phyloP scores from a whole-genome alignment of 2,329 filamentous ascomycete genomes.

The Ophiosphaerella narmari region DNA sequence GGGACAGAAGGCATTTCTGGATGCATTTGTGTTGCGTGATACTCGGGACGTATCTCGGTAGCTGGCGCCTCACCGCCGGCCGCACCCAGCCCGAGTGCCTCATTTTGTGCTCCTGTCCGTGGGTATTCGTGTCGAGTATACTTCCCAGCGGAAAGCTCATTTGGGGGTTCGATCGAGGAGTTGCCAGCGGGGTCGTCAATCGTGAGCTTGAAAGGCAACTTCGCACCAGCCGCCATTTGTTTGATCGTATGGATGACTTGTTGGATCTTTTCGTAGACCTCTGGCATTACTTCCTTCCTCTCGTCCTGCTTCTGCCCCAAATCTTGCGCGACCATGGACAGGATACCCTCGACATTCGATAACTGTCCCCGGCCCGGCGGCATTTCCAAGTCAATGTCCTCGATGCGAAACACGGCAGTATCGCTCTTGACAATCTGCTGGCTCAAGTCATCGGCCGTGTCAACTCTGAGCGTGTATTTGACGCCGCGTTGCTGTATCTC shows the following conservation, averaged over 20 bases:
- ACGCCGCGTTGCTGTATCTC: slow-evolving; percentile 87
- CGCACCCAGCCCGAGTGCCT: slow-evolving; percentile 73
- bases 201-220: slow-evolving; percentile 85
- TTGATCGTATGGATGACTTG: slow-evolving; percentile 74
- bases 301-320: slow-evolving; percentile 81
- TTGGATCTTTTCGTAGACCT: slow-evolving; percentile 77
- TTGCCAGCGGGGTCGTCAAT: slow-evolving; percentile 94
- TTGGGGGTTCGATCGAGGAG: slow-evolving; percentile 91
- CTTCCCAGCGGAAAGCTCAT: slow-evolving; percentile 77
- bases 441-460: slow-evolving; percentile 73
- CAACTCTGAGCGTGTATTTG: slow-evolving; percentile 81
- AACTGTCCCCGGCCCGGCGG: slow-evolving; percentile 88
- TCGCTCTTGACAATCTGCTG: slow-evolving; percentile 94
- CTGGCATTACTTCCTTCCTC: slow-evolving; percentile 76
- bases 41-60: slow-evolving; percentile 60
- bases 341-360: slow-evolving; percentile 88
- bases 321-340: slow-evolving; percentile 78
- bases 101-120: slow-evolving; percentile 85
- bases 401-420: slow-evolving; percentile 80
- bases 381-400: slow-evolving; percentile 91
- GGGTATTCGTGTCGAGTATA: slow-evolving; percentile 85
- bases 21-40: slow-evolving; percentile 53
- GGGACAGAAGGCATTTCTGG: slow-evolving; percentile 46
- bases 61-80: slow-evolving; percentile 56
- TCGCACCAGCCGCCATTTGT: slow-evolving; percentile 76